Percentiles rank a stretch among this genome's conserved stretches.
Evolutionary conservation across 441 rosid genomes (phyloP).

Genomic region (Gossypium aridum): DNA sequence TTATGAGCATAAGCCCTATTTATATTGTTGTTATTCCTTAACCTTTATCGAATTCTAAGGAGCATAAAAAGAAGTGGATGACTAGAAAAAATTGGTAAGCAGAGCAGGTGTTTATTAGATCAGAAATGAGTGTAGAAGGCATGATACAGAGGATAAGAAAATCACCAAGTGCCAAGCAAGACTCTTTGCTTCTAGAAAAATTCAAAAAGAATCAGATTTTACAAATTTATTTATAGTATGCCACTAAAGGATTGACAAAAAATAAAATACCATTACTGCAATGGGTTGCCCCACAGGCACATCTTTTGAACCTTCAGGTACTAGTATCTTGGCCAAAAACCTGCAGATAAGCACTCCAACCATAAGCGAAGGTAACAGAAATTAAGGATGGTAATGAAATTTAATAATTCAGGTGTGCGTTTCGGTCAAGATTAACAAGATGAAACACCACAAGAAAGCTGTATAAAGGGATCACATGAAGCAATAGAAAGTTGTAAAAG

Average conservation of each 20-base stretch:
- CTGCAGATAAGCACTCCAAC: slow-evolving; percentile 32
- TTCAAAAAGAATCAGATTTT: not conserved
- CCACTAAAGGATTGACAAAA: slow-evolving; percentile 3
- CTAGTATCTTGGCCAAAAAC: slow-evolving; percentile 83
- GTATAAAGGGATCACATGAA: slow-evolving; percentile 11
- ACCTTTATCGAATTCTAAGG: not conserved
- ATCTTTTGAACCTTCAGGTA: slow-evolving; percentile 88
- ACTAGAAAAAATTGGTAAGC: not conserved
- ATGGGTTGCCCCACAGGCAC: slow-evolving; percentile 86
- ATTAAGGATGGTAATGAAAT: not conserved
- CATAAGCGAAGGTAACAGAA: slow-evolving; percentile 7
- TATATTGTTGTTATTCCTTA: not conserved
- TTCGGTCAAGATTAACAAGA: slow-evolving; percentile 8
- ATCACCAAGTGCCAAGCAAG: not conserved
- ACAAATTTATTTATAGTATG: slow-evolving; percentile 2
- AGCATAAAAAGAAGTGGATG: not conserved
- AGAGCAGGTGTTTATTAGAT: not conserved
- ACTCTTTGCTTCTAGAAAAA: slow-evolving; percentile 10
- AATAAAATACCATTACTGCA: slow-evolving; percentile 60
- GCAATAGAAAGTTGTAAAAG: not conserved
- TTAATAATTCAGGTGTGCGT: not conserved
- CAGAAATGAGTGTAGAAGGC: not conserved
- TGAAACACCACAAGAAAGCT: not conserved
- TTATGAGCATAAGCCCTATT: not conserved
- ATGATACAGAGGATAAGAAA: not conserved